phyloP scores from a whole-genome alignment of 768 basidiomycete genomes.

The Pluteus cervinus region DNA sequence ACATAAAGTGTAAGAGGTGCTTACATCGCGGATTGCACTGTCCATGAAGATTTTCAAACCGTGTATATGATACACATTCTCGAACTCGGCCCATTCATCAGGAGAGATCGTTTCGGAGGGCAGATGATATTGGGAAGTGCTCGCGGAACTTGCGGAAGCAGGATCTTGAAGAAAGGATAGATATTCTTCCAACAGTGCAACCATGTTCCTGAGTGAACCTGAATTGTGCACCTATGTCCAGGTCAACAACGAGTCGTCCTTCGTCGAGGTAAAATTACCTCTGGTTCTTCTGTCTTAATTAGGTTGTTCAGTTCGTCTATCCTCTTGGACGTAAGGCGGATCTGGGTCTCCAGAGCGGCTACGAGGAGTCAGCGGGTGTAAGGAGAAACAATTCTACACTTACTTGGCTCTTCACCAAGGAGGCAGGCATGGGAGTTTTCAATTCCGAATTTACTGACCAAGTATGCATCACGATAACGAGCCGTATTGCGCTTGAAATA shows the following conservation, averaged over 20 bases:
- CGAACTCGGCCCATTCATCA: conserved; percentile 75
- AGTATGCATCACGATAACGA: conserved; percentile 30
- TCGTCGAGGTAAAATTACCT: not conserved
- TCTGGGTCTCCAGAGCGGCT: conserved; percentile 66
- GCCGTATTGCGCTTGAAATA: conserved; percentile 65
- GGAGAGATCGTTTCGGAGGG: conserved; percentile 62
- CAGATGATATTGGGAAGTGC: conserved; percentile 48
- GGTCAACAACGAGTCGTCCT: not conserved
- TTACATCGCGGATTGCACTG: conserved; percentile 71
- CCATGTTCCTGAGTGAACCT: conserved; percentile 33
- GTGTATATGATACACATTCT: conserved; percentile 89
- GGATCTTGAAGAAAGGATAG: conserved; percentile 44
- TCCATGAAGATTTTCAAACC: conserved; percentile 78
- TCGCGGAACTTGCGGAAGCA: conserved; percentile 21
- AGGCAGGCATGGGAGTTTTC: conserved; percentile 82
- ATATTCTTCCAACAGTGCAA: conserved; percentile 56
- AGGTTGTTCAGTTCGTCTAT: too few relatives aligned
- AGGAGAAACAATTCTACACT: conserved; percentile 16
- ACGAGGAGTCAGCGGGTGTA: conserved; percentile 8
- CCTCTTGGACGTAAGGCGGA: too few relatives aligned
- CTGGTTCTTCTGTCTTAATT: not conserved
- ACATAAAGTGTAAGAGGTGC: conserved; percentile 17
- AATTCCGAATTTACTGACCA: conserved; percentile 74
- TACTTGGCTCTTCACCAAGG: conserved; percentile 67
- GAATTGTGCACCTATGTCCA: conserved; percentile 4